Base-by-base conservation (phyloP, 176 grass and related monocot genomes). In the Zea mays region DNA sequence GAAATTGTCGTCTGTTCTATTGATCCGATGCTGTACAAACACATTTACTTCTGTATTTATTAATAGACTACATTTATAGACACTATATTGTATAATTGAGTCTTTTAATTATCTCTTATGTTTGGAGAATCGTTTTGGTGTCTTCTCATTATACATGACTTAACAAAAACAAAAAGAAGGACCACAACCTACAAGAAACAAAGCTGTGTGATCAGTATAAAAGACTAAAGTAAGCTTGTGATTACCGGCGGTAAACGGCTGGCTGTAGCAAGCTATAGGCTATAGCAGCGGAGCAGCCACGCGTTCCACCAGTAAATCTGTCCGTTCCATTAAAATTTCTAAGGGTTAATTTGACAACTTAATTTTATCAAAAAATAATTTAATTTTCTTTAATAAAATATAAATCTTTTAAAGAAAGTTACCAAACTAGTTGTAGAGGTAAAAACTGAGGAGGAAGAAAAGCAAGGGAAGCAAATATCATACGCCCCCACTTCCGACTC, bases 241-340 rank as follows among this genome's bases (percentile, higher is more conserved):
- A 73, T 79, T 87, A 83, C 34, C 49, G 13, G 73, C 50, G 14
- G 59, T 42, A 79, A 77, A 51, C 67, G 59, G 45, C 27, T 27
- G 27, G 27, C 27, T 27, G 27, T 27, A 27, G 27, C 27, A 27
- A 6, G 45, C 20, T 55, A 27, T 42, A 12, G 35, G 48, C 42
- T 43, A 7, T 5, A 5, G 0, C 64, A 35, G 69, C 65, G 10
- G 7, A 43, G 65, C 51, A 58, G 45, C 80, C 75, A 83, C 69
- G 75, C 76, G 74, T 21, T 6, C 5, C 16, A 64, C 14, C 38
- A 27, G 27, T 27, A 27, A 27, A 27, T 52, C 35, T 57, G 1
- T 71, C 7, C 10, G 12, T 35, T 78, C 63, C 63, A 68, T 66
- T 70, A 40, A 10, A 40, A 10, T 64, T 59, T 20, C 6, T 43